Evolutionary conservation across 2,329 filamentous ascomycete species (phyloP).

Genomic region (Macrophomina phaseolina): DNA sequence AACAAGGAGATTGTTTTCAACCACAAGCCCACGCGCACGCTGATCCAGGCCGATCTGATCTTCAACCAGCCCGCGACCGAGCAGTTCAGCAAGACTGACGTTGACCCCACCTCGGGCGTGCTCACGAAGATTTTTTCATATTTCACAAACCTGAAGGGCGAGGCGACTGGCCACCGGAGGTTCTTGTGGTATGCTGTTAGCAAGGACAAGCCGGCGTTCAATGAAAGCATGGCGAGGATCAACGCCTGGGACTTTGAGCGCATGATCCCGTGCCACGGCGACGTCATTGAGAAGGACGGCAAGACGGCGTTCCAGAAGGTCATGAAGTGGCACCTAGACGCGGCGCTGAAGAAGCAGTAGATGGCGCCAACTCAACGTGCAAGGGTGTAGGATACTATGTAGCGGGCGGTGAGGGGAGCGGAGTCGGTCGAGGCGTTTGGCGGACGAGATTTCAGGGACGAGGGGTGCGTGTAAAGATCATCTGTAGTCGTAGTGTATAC

Average conservation of each 20-base stretch:
- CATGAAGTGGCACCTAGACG: conserved; percentile 79
- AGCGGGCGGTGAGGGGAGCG: background rate
- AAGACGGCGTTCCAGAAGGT: conserved; percentile 79
- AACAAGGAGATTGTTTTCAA: conserved; percentile 90
- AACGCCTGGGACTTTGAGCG: conserved; percentile 82
- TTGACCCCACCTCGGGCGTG: conserved; percentile 62
- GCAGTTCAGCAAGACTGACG: conserved; percentile 69
- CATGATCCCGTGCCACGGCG: conserved; percentile 91
- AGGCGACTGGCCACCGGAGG: conserved; percentile 76
- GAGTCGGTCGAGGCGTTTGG: background rate
- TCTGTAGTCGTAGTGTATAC: conserved; percentile 10
- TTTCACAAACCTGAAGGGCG: conserved; percentile 66
- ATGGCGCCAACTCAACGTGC: background rate
- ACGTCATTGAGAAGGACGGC: conserved; percentile 76
- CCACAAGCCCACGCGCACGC: conserved; percentile 76
- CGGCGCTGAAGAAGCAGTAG: conserved; percentile 32
- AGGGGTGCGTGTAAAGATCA: background rate
- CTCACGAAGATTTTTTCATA: conserved; percentile 62
- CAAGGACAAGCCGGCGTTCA: conserved; percentile 70
- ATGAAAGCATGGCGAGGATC: conserved; percentile 71
- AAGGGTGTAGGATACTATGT: background rate
- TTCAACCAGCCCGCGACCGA: conserved; percentile 91
- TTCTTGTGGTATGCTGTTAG: conserved; percentile 80
- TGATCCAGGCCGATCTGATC: conserved; percentile 88
- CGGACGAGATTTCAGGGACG: background rate